Base-by-base conservation (phyloP, 768 basidiomycete genomes). In the Kwoniella botswanensis region DNA sequence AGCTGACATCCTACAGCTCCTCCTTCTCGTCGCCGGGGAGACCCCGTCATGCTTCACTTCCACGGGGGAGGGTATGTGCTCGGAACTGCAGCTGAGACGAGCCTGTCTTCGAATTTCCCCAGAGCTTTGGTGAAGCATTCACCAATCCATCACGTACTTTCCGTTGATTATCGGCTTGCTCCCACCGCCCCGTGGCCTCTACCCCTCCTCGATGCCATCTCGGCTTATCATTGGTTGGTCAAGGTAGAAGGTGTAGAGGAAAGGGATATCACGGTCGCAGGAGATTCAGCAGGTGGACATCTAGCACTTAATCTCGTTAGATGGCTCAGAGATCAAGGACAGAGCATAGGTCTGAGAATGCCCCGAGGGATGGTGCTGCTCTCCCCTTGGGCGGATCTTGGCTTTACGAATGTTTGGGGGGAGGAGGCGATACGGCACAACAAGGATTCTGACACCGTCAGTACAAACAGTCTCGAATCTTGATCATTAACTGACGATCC, bases 141-240 rank as follows among this genome's bases (percentile, higher is more conserved):
- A 0, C 77, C 79, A n/a, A 71, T 80, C 22, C 73, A 78, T 22
- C 79, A 78, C 41, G 68, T 80, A 29, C 63, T 80, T 4, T 78
- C 79, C 0, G 68, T 98, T 70, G 93, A 98, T 82, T 99, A 99
- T 83, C 91, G 96, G 10, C 87, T 99, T 44, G 95, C 96, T 0
- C 96, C 96, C 0, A 93, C 97, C 82, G 94, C 93, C 2, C 88
- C 89, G 41, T 99, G 98, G 84, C 96, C 96, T 0, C 92, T 94
- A 0, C 92, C 94, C 50, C 84, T 92, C 11, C 88, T 90, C 73
- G 96, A 99, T 77, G 92, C 90, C 17, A 93, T 94, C 66, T 88
- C 86, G 50, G 91, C 90, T 0, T 99, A 98, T 82, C 86, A 97
- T 75, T 88, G 94, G 42, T 87, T 99, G n/a, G 87, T 90, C 1